Conservation (phyloP, 2,329 filamentous ascomycete species). For the Curvularia spicifera region DNA sequence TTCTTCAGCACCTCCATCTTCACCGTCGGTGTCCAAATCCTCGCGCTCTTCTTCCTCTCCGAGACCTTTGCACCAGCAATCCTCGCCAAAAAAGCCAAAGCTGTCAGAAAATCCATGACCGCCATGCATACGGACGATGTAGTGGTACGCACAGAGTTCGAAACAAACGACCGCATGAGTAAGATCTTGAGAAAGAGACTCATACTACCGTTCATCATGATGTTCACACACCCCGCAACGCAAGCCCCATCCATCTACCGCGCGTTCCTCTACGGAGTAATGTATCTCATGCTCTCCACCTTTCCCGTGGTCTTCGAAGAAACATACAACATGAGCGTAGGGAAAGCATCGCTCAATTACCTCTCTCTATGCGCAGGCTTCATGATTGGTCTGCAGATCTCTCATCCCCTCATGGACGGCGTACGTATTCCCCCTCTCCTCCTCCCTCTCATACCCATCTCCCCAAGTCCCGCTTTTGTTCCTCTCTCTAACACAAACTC, state of each 20-base stretch:
- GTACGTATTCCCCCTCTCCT: constrained; percentile 17
- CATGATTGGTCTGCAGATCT: constrained; percentile 52
- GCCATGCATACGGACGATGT: constrained; percentile 18
- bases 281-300: constrained; percentile 69
- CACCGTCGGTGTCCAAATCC: constrained; percentile 64
- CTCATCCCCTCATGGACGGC: constrained; percentile 56
- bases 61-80: constrained; percentile 58
- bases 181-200: constrained; percentile 37
- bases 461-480: too few species aligned
- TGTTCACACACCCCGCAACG: constrained; percentile 66
- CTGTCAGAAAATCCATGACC: constrained; percentile 54
- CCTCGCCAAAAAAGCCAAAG: constrained; percentile 53
- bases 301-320: constrained; percentile 64
- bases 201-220: constrained; percentile 55
- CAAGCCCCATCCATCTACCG: constrained; percentile 62
- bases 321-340: constrained; percentile 62
- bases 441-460: background rate
- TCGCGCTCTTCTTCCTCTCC: constrained; percentile 64
- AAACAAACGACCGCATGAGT: constrained; percentile 39
- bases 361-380: constrained; percentile 68
- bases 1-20: constrained; percentile 71
- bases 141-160: constrained; percentile 48
- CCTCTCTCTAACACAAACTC: background rate
- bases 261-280: constrained; percentile 65
- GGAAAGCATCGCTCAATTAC: constrained; percentile 68